Evolutionary conservation across 768 basidiomycete genomes (phyloP), one percentile per base, ranked within the genome.

Genomic region (Cystobasidium ongulense): DNA sequence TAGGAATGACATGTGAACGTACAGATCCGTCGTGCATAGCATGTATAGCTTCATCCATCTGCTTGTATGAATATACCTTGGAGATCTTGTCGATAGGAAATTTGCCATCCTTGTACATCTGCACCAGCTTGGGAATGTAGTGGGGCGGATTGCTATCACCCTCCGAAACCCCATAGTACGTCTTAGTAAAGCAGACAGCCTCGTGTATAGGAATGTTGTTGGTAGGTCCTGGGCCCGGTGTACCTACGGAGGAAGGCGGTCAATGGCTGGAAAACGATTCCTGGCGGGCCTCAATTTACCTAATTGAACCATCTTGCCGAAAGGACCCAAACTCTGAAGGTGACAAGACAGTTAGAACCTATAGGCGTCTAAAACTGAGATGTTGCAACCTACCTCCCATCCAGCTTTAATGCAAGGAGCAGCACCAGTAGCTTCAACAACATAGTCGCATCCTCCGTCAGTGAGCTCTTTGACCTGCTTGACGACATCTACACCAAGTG

Each of bases 21-120:
- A 59, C 57, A 27, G 57, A 35, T 33, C 68, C 68, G n/a, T 52
- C 29, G 39, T 71, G 68, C 78, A 79, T 79, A 0, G 72, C 77
- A 29, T 29, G 50, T 1, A 79, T 63, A 0, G 80, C 80, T 33
- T 76, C 59, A 18, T 79, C 76, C 21, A 78, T 77, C 18, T 77
- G 52, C 39, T 76, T 77, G n/a, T 75, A 75, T n/a, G 46, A 73
- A 74, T 71, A 80, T 25, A 63, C 53, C 73, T 75, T 73, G n/a
- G 71, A 25, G 38, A 80, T 74, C 35, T 76, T 73, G 36, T 80
- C 76, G 66, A 80, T 50, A 0, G 80, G 80, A 76, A 80, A 80
- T 50, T 76, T 71, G 15, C 80, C 80, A 18, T 77, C 41, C 23
- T 76, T 50, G 72, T 77, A 75, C 25, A 79, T 36, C 65, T 75